A percentile compares a stretch with the other conserved stretches of the same genome.
Conservation (phyloP, 768 basidiomycete genomes). For the Candolleomyces efflorescens region DNA sequence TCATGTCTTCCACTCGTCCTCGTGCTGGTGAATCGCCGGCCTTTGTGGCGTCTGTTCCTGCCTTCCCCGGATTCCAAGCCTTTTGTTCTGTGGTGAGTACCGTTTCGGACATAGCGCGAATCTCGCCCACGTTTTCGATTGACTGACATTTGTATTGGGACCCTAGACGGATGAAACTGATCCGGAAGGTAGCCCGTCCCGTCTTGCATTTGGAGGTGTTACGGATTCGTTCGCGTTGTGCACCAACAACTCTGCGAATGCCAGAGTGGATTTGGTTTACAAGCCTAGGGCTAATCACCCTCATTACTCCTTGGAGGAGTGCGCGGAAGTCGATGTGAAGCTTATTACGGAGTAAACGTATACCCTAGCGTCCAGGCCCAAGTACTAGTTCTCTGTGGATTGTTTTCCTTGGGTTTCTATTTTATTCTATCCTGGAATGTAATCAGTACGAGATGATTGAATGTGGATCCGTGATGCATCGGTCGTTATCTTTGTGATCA, state of each 20-base stretch:
- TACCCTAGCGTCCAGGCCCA: background rate
- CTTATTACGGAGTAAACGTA: conserved; percentile 20
- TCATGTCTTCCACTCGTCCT: conserved; percentile 34
- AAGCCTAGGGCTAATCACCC: conserved; percentile 39
- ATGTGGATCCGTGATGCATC: too few relatives aligned
- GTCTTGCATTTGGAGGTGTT: conserved; percentile 37
- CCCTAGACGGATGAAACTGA: conserved; percentile 22
- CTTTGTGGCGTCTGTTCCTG: conserved; percentile 41
- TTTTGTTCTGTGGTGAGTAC: conserved; percentile 36
- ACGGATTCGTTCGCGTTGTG: conserved; percentile 39
- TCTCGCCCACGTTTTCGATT: background rate
- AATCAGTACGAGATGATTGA: too few relatives aligned
- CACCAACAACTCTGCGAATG: conserved; percentile 36
- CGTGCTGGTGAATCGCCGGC: conserved; percentile 38
- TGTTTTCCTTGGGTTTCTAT: background rate
- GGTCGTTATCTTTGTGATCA: too few relatives aligned
- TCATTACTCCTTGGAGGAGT: conserved; percentile 33
- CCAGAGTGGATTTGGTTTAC: conserved; percentile 37
- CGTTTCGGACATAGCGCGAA: background rate
- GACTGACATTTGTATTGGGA: background rate
- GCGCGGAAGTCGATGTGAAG: conserved; percentile 35
- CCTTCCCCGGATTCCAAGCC: conserved; percentile 37
- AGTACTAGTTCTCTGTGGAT: background rate
- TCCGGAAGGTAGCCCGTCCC: conserved; percentile 22
- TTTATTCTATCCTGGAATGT: background rate